phyloP scores from a whole-genome alignment of 2,329 filamentous ascomycete genomes.

The Ilyonectria sp. region DNA sequence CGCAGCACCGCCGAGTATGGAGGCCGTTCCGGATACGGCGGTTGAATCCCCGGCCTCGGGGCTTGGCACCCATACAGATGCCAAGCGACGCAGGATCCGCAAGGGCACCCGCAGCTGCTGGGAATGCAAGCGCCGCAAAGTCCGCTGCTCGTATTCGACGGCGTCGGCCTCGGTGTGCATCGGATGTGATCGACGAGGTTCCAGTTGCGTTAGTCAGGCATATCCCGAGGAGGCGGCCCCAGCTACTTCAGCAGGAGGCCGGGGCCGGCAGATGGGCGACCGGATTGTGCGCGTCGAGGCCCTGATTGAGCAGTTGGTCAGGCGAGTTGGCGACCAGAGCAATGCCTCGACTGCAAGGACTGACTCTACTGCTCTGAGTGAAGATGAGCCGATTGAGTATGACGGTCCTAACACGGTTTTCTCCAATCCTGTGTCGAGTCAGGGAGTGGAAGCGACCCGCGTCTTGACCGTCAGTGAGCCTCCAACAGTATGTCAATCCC shows the following conservation, averaged over 20 bases:
- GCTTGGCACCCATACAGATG: not conserved
- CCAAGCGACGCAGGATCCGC: constrained; percentile 13
- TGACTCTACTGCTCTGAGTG: not conserved
- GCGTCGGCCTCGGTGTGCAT: constrained; percentile 16
- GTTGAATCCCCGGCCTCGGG: not conserved
- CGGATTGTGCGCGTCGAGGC: constrained; percentile 27
- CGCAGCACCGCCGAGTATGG: not conserved
- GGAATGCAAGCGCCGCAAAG: constrained; percentile 33
- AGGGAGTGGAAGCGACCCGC: not conserved
- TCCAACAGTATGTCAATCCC: not conserved
- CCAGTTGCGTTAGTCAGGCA: constrained; percentile 27
- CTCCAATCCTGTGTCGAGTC: too few species aligned
- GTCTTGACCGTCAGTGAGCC: not conserved
- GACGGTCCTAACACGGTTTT: not conserved
- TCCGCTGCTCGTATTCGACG: constrained; percentile 26
- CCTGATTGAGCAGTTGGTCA: constrained; percentile 14
- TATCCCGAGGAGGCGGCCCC: constrained; percentile 16
- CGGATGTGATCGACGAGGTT: constrained; percentile 21
- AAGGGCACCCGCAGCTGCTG: constrained; percentile 35
- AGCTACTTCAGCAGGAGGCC: not conserved
- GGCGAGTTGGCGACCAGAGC: not conserved
- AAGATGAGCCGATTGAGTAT: not conserved
- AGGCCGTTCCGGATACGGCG: not conserved
- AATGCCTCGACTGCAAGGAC: not conserved
- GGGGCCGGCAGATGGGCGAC: constrained; percentile 20